A percentile compares a stretch with the other conserved stretches of the same genome.
Evolutionary conservation across 306 rosid species (phyloP).

Genomic region (Begonia loranthoides): DNA sequence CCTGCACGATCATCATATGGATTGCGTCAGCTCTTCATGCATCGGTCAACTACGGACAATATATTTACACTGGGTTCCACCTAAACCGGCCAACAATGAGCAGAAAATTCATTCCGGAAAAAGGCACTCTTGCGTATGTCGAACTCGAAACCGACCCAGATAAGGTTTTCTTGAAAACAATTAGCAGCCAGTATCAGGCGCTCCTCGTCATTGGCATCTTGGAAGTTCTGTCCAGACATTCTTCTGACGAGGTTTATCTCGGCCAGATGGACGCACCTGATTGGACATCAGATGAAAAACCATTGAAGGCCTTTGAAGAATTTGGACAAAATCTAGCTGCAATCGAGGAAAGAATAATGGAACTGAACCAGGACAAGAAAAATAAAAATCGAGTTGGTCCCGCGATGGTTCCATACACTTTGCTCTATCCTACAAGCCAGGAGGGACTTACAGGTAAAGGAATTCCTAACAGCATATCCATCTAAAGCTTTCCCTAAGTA

Average conservation of each 20-base stretch:
- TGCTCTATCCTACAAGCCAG: slow-evolving; percentile 39
- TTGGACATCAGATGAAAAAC: slow-evolving; percentile 60
- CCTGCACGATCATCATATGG: slow-evolving; percentile 55
- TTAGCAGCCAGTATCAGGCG: slow-evolving; percentile 30
- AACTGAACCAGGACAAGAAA: slow-evolving; percentile 30
- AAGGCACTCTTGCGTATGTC: slow-evolving; percentile 30
- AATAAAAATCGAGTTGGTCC: slow-evolving; percentile 47
- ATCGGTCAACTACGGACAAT: slow-evolving; percentile 68
- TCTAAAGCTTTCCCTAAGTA: slow-evolving; percentile 4
- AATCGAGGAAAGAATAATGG: slow-evolving; percentile 20
- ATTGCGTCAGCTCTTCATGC: slow-evolving; percentile 67
- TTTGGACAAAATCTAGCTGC: slow-evolving; percentile 34
- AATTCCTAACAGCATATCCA: slow-evolving; percentile 59
- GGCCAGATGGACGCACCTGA: slow-evolving; percentile 42
- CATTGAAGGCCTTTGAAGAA: slow-evolving; percentile 28
- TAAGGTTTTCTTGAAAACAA: slow-evolving; percentile 45
- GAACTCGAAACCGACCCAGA: slow-evolving; percentile 42
- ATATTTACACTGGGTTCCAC: slow-evolving; percentile 48
- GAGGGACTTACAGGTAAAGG: slow-evolving; percentile 57
- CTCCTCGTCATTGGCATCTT: slow-evolving; percentile 47
- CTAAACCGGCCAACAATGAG: slow-evolving; percentile 47
- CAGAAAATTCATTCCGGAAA: slow-evolving; percentile 38
- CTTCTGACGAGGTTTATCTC: slow-evolving; percentile 67
- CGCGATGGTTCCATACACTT: slow-evolving; percentile 44
- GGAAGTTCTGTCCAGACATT: slow-evolving; percentile 61